Evolutionary conservation across 352 stramenopile species (phyloP).

Genomic region (Plasmopara muralis): DNA sequence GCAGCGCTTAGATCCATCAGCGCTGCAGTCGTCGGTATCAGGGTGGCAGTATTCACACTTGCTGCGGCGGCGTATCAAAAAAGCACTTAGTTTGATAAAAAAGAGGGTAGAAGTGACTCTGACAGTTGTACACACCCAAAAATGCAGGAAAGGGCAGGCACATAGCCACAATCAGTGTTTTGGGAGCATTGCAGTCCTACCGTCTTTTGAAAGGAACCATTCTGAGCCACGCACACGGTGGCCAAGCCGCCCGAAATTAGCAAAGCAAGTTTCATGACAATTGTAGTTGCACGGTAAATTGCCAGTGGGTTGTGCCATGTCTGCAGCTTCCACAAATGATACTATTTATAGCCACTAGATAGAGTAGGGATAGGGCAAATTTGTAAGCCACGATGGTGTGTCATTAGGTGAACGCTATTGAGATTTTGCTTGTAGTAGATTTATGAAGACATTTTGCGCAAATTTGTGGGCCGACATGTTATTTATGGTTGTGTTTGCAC

Average conservation of each 20-base stretch:
- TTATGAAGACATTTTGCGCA: too few species aligned
- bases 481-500: too few species aligned
- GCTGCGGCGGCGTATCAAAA: conserved; percentile 18
- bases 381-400: too few species aligned
- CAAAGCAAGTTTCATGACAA: conserved; percentile 6
- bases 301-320: too few species aligned
- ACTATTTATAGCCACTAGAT: too few species aligned
- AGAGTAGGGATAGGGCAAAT: too few species aligned
- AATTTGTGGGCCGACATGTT: too few species aligned
- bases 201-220: conserved; percentile 25
- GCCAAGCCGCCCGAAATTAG: conserved; percentile 7
- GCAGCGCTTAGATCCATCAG: conserved; percentile 56
- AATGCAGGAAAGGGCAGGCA: conserved; percentile 66
- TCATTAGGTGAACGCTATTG: too few species aligned
- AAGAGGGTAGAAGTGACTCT: neutral
- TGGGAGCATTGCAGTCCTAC: conserved; percentile 40
- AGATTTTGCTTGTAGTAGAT: too few species aligned
- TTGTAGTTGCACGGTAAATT: too few species aligned
- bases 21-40: conserved; percentile 53
- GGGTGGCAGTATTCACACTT: conserved; percentile 61
- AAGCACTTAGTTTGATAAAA: conserved; percentile 6
- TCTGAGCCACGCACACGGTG: conserved; percentile 5
- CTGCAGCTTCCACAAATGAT: too few species aligned
- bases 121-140: conserved; percentile 27
- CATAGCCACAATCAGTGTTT: conserved; percentile 62